A percentile compares a stretch with the other conserved stretches of the same genome.
Conservation (phyloP, 805 yeast species). For the Starmerella potacharoeniae region DNA sequence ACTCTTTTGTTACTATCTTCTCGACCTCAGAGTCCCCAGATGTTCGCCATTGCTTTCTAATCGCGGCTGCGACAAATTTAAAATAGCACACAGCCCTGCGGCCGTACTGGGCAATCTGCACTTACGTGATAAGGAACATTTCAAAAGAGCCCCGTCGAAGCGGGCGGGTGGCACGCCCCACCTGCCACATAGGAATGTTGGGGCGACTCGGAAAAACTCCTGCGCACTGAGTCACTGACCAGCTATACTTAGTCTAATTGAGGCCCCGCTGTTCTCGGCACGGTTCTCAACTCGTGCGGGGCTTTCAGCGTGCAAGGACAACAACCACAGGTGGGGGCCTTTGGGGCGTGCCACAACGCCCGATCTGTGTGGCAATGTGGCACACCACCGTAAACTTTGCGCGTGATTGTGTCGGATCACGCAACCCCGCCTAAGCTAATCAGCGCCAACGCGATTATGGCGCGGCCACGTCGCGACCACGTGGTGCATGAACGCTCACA, state of each 20-base stretch:
- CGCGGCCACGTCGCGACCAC: background rate
- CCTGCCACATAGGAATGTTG: background rate
- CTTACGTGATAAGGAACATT: background rate
- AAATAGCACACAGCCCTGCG: background rate
- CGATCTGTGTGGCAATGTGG: too few relatives aligned
- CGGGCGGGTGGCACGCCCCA: background rate
- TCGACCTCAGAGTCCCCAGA: background rate
- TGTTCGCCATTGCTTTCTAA: background rate
- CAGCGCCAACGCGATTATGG: background rate
- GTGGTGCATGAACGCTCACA: too few relatives aligned
- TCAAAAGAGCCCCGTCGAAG: background rate
- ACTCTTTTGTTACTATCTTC: background rate
- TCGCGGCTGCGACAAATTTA: background rate
- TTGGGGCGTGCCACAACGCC: too few relatives aligned
- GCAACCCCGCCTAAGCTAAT: background rate
- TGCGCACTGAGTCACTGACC: background rate
- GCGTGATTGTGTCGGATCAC: background rate
- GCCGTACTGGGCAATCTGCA: background rate
- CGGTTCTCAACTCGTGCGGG: too few relatives aligned
- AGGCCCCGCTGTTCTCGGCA: too few relatives aligned
- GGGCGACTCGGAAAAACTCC: background rate
- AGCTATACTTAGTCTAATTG: too few relatives aligned
- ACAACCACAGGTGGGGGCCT: too few relatives aligned
- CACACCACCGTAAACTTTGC: too few relatives aligned
- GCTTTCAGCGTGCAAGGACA: too few relatives aligned